These are phyloP conservation scores for Limnomonas spitsbergensis DNA, from an alignment of 139 green algal genomes.

Conservation along the genomic window DNA sequence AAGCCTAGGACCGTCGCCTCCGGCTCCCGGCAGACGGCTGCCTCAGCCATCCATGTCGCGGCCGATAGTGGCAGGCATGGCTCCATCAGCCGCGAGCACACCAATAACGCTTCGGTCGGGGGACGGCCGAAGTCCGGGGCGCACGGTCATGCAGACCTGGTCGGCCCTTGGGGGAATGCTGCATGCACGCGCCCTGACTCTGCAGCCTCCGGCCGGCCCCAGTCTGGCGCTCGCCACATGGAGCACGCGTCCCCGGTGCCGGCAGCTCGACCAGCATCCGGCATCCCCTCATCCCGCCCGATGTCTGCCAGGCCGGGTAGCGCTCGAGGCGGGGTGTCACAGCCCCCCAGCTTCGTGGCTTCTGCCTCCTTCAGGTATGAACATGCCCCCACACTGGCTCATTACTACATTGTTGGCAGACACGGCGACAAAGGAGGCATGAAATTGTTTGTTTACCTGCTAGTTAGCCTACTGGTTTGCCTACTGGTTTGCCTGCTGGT, in stretches of 20 bases:
- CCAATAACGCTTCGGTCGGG: too few relatives aligned
- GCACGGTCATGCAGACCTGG: too few relatives aligned
- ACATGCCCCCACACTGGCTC: not conserved
- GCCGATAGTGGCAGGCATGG: too few relatives aligned
- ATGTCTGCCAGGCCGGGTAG: not conserved
- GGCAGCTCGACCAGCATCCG: not conserved
- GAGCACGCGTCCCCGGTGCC: not conserved
- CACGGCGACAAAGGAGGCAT: not conserved
- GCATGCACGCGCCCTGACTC: not conserved
- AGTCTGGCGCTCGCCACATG: not conserved
- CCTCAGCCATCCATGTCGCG: too few relatives aligned
- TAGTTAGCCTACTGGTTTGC: not conserved
- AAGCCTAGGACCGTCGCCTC: too few relatives aligned
- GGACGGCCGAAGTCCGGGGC: too few relatives aligned
- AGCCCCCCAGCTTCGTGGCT: not conserved
- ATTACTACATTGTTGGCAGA: too few relatives aligned
- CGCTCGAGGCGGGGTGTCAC: not conserved
- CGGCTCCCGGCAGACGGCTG: too few relatives aligned
- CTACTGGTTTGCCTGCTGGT: too few relatives aligned
- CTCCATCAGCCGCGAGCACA: too few relatives aligned
- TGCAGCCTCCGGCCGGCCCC: not conserved
- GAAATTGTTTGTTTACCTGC: not conserved
- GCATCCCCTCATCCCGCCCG: not conserved
- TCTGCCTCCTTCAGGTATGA: not conserved
- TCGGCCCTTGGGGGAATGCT: too few relatives aligned